Conservation (phyloP, 1,284 basidiomycete species). For the Pholiota adiposa region DNA sequence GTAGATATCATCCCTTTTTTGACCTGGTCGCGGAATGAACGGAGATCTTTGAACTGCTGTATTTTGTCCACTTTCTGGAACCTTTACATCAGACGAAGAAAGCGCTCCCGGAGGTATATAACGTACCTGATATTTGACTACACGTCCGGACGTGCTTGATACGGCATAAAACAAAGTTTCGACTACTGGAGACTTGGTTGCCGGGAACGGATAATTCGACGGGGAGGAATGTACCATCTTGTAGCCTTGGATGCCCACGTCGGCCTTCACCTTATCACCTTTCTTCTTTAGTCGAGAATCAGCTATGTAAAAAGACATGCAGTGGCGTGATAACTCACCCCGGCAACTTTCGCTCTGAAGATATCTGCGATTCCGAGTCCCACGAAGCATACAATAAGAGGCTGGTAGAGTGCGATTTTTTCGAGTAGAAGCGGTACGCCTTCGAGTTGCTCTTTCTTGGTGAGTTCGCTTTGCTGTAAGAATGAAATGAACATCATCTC, state of each 20-base stretch:
- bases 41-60: constrained; percentile 29
- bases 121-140: constrained; percentile 62
- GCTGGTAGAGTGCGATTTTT: constrained; percentile 60
- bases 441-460: constrained; percentile 52
- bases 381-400: constrained; percentile 69
- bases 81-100: too few relatives aligned
- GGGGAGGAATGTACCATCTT: constrained; percentile 43
- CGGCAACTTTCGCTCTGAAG: constrained; percentile 42
- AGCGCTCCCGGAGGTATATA: too few relatives aligned
- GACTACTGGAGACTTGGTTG: constrained; percentile 1
- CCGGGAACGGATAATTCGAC: neutral
- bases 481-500: neutral
- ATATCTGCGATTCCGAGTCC: constrained; percentile 72
- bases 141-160: constrained; percentile 71
- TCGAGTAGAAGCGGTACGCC: constrained; percentile 53
- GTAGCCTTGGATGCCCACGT: constrained; percentile 51
- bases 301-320: neutral
- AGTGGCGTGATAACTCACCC: constrained; percentile 17
- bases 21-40: constrained; percentile 2
- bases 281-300: neutral
- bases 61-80: constrained; percentile 33
- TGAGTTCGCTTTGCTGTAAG: constrained; percentile 61
- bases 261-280: constrained; percentile 19
- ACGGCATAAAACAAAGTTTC: constrained; percentile 71
- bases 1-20: constrained; percentile 7